A percentile compares a stretch with the other conserved stretches of the same genome.
Conservation (phyloP, 2,329 filamentous ascomycete genomes). For the Penicillium sp. region DNA sequence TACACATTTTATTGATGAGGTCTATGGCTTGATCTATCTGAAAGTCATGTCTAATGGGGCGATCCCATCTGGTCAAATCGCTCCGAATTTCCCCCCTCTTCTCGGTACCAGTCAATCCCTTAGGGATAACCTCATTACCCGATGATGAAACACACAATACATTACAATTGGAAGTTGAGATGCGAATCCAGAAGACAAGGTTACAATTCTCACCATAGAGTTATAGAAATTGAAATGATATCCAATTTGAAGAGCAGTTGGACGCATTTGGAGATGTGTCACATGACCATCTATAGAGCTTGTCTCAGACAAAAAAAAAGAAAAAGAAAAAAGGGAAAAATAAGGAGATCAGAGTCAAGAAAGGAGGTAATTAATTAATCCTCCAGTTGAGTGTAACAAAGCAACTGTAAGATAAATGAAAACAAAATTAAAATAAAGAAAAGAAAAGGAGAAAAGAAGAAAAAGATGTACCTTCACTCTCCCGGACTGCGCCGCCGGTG, state of each 20-base stretch:
- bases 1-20: background rate
- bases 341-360: background rate
- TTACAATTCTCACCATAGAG: background rate
- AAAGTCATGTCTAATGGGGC: conserved; percentile 12
- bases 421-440: background rate
- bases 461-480: background rate
- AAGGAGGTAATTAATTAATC: too few relatives aligned
- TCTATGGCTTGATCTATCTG: background rate
- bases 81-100: conserved; percentile 14
- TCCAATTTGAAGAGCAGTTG: too few relatives aligned
- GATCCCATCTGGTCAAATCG: conserved; percentile 13
- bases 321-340: background rate
- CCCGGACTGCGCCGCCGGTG: conserved; percentile 34
- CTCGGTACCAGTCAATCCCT: conserved; percentile 18
- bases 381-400: background rate
- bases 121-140: conserved; percentile 11
- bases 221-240: background rate
- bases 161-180: too few relatives aligned
- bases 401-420: conserved; percentile 10
- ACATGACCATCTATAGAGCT: conserved; percentile 11
- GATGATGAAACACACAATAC: background rate
- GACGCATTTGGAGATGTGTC: conserved; percentile 4
- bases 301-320: background rate
- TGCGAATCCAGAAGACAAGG: background rate
- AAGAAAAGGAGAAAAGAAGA: background rate